Evolutionary conservation across 305 asterid species (phyloP), one percentile per base, ranked within the genome.

Genomic region (Fraxinus ornus): DNA sequence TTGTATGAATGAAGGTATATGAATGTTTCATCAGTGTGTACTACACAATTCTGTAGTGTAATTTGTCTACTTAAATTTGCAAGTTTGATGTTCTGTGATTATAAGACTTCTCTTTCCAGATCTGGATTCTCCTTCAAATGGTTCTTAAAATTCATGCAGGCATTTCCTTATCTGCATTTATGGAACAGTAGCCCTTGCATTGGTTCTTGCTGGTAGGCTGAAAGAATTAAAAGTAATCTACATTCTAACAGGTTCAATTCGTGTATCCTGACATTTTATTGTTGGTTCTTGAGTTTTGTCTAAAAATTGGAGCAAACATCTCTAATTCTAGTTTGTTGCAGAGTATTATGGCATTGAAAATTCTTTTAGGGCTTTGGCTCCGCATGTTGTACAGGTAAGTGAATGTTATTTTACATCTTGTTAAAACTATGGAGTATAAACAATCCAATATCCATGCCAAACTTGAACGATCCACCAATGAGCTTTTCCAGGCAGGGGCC

Each of bases 291-390:
- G 82, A 77, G 68, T 73, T 81, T 76, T 84, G 83, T 80, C 79
- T 70, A 77, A 36, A 77, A 81, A 35, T 77, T 81, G 75, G 79
- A 62, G 35, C 85, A 44, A 81, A 76, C 73, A 36, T 66, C 60
- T 86, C 66, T 80, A 35, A 85, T 80, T 71, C 52, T 77, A 36
- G 83, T 85, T 71, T 84, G 77, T 77, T 87, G 90, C 97, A 96
- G 99, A 82, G 89, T 94, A 92, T 90, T 96, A 93, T 82, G 96
- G 98, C 83, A 84, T 96, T 82, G 98, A 90, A 83, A 91, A 91
- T 88, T 91, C 98, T 77, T 89, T 90, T 80, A 78, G 91, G 79
- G 90, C 89, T 85, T 86, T 96, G 91, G 93, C 95, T 87, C 99
- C 99, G 84, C 91, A 89, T 83, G 91, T 96, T 88, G 85, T 86